Evolutionary conservation across 2,329 filamentous ascomycete genomes (phyloP), one percentile per base, ranked within the genome.

Genomic region (Aspergillus novoparasiticus): DNA sequence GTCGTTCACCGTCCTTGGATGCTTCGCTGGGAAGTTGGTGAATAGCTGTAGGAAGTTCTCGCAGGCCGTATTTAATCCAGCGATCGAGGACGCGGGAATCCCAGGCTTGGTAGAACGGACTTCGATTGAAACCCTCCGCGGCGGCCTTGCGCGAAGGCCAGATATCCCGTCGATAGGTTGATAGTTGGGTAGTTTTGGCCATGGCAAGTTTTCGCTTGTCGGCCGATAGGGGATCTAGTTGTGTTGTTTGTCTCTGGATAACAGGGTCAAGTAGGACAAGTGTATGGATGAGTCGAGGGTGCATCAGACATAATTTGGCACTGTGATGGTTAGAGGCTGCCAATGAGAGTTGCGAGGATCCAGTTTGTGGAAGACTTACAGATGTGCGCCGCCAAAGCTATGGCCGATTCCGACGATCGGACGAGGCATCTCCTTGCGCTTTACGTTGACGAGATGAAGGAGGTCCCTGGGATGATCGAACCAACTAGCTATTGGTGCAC

Each of bases 321-420:
- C 79, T 81, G 67, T 16, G n/a, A 67, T 16, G 21, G 10, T 58
- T 45, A 34, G 4, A 32, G 51, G 64, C 50, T 59, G 60, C 59
- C 39, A 63, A 21, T 14, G 51, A 57, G 30, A 6, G n/a, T 30
- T 28, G 48, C 32, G 19, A 26, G n/a, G 26, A 23, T 21, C 2
- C 16, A 61, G n/a, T 6, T 9, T 32, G 28, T 28, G 34, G 48
- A n/a, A 19, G 43, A 71, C 75, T 69, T 53, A 82, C 74, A 97
- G 84, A 63, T 91, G 86, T 73, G 86, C 87, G 67, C 86, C 93
- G 69, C 94, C 94, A 83, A 96, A 94, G 70, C 92, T 96, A 79
- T 98, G 94, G 19, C 93, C 94, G 32, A 98, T 78, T 61, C 92
- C 94, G 66, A 97, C 79, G 23, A 97, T 82, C 1, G 94, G 94